These are phyloP conservation scores for Gymnopus androsaceus DNA, from an alignment of 1,284 basidiomycete species.

Conservation along the genomic window DNA sequence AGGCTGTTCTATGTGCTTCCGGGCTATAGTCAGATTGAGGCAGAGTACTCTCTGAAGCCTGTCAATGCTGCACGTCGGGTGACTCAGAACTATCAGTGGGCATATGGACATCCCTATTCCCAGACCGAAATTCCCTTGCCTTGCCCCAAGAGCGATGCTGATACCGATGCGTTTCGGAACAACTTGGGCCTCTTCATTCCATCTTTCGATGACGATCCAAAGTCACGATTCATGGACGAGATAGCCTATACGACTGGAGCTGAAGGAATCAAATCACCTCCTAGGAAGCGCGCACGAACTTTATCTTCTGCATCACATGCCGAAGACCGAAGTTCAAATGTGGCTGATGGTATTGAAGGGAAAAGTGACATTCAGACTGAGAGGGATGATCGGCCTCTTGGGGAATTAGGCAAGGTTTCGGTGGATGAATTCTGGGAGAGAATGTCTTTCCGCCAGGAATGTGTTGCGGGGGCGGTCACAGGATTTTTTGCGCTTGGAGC, in stretches of 20 bases:
- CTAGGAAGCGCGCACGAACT: slow-evolving; percentile 52
- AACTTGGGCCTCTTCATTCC: slow-evolving; percentile 80
- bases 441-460: slow-evolving; percentile 94
- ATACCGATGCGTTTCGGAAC: slow-evolving; percentile 36
- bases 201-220: slow-evolving; percentile 91
- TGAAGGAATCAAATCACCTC: slow-evolving; percentile 61
- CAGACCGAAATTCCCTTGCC: slow-evolving; percentile 60
- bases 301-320: slow-evolving; percentile 17
- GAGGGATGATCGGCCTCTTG: slow-evolving; percentile 36
- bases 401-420: slow-evolving; percentile 57
- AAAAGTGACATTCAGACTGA: slow-evolving; percentile 33
- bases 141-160: slow-evolving; percentile 42
- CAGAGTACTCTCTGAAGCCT: slow-evolving; percentile 31
- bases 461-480: slow-evolving; percentile 80
- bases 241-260: slow-evolving; percentile 71
- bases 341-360: slow-evolving; percentile 29
- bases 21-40: slow-evolving; percentile 72
- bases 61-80: slow-evolving; percentile 26
- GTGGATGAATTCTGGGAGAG: slow-evolving; percentile 91
- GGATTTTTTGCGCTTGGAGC: slow-evolving; percentile 81
- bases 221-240: slow-evolving; percentile 88
- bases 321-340: slow-evolving; percentile 19
- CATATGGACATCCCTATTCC: slow-evolving; percentile 77
- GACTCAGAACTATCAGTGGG: slow-evolving; percentile 46
- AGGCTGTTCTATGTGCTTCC: slow-evolving; percentile 73